phyloP scores from a whole-genome alignment of 129 eudicot genomes.

The Sambucus nigra region DNA sequence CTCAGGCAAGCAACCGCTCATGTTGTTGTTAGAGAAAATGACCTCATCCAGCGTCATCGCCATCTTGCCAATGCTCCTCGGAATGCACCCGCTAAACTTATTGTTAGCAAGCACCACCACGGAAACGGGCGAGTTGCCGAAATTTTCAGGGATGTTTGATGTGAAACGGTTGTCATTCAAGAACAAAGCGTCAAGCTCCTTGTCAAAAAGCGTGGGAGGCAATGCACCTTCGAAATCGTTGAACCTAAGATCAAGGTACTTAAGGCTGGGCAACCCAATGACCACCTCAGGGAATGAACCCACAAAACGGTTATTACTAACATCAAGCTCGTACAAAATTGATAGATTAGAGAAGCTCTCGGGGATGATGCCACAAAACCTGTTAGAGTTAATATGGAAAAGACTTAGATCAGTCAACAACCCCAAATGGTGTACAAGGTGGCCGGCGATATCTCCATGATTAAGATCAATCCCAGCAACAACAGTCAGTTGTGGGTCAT shows the following conservation, averaged over 20 bases:
- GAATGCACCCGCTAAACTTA: slow-evolving; percentile 62
- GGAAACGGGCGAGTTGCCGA: slow-evolving; percentile 68
- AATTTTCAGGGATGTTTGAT: slow-evolving; percentile 45
- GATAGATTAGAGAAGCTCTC: slow-evolving; percentile 28
- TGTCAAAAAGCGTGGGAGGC: slow-evolving; percentile 56
- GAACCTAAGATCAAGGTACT: slow-evolving; percentile 61
- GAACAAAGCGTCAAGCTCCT: slow-evolving; percentile 52
- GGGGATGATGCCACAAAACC: slow-evolving; percentile 74
- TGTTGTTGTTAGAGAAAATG: slow-evolving; percentile 35
- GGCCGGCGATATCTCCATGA: slow-evolving; percentile 69
- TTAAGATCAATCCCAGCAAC: slow-evolving; percentile 71
- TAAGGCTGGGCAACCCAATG: slow-evolving; percentile 33
- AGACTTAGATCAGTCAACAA: slow-evolving; percentile 51
- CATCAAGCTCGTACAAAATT: slow-evolving; percentile 56
- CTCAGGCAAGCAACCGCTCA: slow-evolving; percentile 68
- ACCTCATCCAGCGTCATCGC: slow-evolving; percentile 34
- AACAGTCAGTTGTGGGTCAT: slow-evolving; percentile 31
- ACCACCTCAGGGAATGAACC: slow-evolving; percentile 63
- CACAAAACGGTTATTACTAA: slow-evolving; percentile 75
- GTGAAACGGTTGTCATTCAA: slow-evolving; percentile 64
- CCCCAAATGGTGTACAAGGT: slow-evolving; percentile 58
- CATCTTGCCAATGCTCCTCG: slow-evolving; percentile 62
- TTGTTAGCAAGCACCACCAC: slow-evolving; percentile 59
- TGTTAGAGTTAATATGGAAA: slow-evolving; percentile 65
- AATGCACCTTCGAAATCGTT: slow-evolving; percentile 76